Conservation (phyloP, 257 asterid genomes). For the Plectranthus barbatus region DNA sequence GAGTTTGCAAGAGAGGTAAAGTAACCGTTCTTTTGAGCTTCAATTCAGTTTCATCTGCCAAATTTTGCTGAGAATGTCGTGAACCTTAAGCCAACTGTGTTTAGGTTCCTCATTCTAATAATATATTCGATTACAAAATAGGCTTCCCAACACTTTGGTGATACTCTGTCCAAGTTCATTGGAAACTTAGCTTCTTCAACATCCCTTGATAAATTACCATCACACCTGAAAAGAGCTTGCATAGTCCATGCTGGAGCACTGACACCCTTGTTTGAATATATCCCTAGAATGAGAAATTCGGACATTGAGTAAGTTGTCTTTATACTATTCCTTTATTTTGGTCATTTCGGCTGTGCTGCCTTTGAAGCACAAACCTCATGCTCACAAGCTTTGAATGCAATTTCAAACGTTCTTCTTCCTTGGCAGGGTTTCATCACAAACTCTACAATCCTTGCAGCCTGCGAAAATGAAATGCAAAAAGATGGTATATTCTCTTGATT, state of each 20-base stretch:
- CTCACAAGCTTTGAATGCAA: too few species aligned
- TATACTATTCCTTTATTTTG: background rate
- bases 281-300: slow-evolving; percentile 79
- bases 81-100: background rate
- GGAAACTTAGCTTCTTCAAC: slow-evolving; percentile 64
- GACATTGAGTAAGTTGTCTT: slow-evolving; percentile 56
- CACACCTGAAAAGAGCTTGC: slow-evolving; percentile 79
- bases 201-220: slow-evolving; percentile 49
- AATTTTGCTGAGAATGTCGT: background rate
- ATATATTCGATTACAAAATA: slow-evolving; percentile 20
- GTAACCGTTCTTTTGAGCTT: background rate
- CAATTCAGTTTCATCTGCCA: slow-evolving; percentile 2
- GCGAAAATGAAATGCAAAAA: slow-evolving; percentile 55
- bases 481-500: slow-evolving; percentile 38
- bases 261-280: slow-evolving; percentile 69
- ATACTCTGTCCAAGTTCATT: slow-evolving; percentile 68
- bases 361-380: too few species aligned
- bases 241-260: slow-evolving; percentile 68
- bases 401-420: background rate
- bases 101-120: background rate
- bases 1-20: slow-evolving; percentile 92
- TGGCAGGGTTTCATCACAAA: slow-evolving; percentile 44
- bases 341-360: too few species aligned
- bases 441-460: slow-evolving; percentile 26
- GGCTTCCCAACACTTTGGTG: slow-evolving; percentile 98